Conservation (phyloP, 345 rosid species). For the Pistacia atlantica region DNA sequence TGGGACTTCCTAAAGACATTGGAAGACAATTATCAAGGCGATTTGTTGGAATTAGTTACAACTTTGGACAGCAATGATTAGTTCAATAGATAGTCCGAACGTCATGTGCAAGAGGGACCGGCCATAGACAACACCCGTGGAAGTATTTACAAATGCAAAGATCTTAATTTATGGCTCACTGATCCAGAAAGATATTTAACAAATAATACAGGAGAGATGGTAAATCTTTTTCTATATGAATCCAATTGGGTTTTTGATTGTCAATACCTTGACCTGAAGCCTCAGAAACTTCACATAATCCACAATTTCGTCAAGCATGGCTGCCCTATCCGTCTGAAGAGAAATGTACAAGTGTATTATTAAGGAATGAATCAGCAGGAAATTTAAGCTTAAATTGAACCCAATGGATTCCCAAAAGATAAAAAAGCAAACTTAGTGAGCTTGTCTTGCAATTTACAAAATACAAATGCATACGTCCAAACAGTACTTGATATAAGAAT, state of each 20-base stretch:
- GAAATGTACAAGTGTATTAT: conserved; percentile 14
- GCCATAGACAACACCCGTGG: neutral
- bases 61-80: neutral
- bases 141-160: neutral
- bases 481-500: too few relatives aligned
- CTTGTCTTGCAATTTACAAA: neutral
- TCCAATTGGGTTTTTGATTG: neutral
- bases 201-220: neutral
- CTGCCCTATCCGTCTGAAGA: conserved; percentile 77
- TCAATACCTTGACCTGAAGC: conserved; percentile 78
- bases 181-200: neutral
- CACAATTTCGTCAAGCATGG: conserved; percentile 81
- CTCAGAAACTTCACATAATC: conserved; percentile 83
- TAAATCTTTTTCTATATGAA: conserved; percentile 1
- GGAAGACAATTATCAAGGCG: conserved; percentile 8
- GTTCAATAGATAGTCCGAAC: neutral
- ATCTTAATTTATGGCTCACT: neutral
- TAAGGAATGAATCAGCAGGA: neutral
- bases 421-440: neutral
- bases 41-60: conserved; percentile 12
- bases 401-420: neutral
- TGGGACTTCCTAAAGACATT: conserved; percentile 17
- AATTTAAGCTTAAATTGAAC: neutral
- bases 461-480: too few relatives aligned
- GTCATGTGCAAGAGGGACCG: neutral